Conservation (phyloP, 257 asterid species). For the Nicotiana obtusifolia region DNA sequence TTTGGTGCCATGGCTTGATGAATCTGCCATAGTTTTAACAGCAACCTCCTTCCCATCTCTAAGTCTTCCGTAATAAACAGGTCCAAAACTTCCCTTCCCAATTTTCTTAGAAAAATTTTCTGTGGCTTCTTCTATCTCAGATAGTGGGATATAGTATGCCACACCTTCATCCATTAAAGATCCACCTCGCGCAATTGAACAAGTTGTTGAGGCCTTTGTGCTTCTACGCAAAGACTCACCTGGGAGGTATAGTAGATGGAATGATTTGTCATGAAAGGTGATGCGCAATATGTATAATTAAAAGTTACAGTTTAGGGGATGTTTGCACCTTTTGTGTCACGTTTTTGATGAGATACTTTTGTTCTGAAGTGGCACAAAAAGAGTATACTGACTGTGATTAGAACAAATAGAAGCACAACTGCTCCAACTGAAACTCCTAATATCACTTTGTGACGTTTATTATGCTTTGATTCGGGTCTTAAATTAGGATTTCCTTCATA, state of each 20-base stretch:
- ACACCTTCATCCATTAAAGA: slow-evolving; percentile 81
- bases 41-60: slow-evolving; percentile 91
- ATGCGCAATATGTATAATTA: background rate
- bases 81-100: slow-evolving; percentile 97
- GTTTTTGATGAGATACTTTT: slow-evolving; percentile 28
- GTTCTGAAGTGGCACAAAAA: slow-evolving; percentile 42
- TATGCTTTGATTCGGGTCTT: slow-evolving; percentile 30
- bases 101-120: slow-evolving; percentile 55
- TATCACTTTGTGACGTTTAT: slow-evolving; percentile 35
- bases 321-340: slow-evolving; percentile 40
- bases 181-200: slow-evolving; percentile 63
- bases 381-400: slow-evolving; percentile 46
- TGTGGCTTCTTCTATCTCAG: slow-evolving; percentile 81
- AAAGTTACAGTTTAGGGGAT: background rate
- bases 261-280: background rate
- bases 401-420: slow-evolving; percentile 48
- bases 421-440: slow-evolving; percentile 52
- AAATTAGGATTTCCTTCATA: slow-evolving; percentile 73
- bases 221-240: slow-evolving; percentile 53
- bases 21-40: slow-evolving; percentile 92
- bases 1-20: slow-evolving; percentile 86
- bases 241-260: slow-evolving; percentile 18
- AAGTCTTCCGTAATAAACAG: slow-evolving; percentile 86
- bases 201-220: slow-evolving; percentile 42
- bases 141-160: slow-evolving; percentile 71